These are phyloP conservation scores for Aspergillus coremiiformis DNA, from an alignment of 495 filamentous ascomycete genomes.

Conservation along the genomic window DNA sequence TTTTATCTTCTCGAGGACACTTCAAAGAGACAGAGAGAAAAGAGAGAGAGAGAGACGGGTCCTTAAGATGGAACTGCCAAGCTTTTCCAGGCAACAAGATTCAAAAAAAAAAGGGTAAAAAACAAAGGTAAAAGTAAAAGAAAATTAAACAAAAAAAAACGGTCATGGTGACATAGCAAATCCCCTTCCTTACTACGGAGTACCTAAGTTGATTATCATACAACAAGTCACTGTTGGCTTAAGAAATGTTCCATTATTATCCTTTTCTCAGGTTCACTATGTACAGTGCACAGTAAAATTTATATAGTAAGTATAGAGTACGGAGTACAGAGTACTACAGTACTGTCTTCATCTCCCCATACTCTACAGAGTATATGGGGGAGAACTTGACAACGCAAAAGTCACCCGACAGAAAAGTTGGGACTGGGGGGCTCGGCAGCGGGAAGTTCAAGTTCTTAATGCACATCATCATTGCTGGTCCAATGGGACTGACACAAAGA, in stretches of 20 bases:
- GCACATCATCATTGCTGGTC: not conserved
- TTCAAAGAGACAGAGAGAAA: too few species aligned
- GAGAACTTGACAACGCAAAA: conserved; percentile 5
- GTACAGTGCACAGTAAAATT: too few species aligned
- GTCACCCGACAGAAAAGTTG: conserved; percentile 6
- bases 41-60: not conserved
- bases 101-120: not conserved
- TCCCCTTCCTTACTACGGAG: not conserved
- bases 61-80: not conserved
- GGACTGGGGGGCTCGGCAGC: conserved; percentile 1
- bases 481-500: not conserved
- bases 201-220: too few species aligned
- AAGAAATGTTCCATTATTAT: not conserved
- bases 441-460: conserved; percentile 4
- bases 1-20: too few species aligned
- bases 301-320: too few species aligned
- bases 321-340: too few species aligned
- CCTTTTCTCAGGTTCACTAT: too few species aligned
- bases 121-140: not conserved
- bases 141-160: not conserved
- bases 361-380: too few species aligned
- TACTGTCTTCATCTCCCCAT: too few species aligned
- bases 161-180: not conserved
- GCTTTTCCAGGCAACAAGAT: conserved; percentile 7
- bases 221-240: not conserved